phyloP scores from a whole-genome alignment of 2,329 filamentous ascomycete genomes.

The Penicillium palitans region DNA sequence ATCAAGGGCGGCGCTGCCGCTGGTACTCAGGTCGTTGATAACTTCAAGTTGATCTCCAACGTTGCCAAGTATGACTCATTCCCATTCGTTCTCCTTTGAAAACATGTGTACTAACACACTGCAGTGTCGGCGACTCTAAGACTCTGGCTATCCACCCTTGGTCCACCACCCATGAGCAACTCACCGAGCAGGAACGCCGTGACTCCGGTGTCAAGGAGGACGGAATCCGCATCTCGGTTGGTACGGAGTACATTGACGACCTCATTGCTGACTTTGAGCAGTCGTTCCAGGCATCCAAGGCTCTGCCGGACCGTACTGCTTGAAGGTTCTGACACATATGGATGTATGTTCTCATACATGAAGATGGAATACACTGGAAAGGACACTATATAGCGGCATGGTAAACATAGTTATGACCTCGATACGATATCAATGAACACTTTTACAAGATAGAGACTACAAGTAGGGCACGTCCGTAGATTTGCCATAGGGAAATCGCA shows the following conservation, averaged over 20 bases:
- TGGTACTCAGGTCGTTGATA: conserved; percentile 85
- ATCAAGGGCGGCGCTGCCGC: conserved; percentile 84
- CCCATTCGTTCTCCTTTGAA: neutral
- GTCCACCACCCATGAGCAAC: conserved; percentile 92
- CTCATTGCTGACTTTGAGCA: conserved; percentile 96
- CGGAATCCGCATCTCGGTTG: conserved; percentile 91
- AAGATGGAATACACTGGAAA: neutral
- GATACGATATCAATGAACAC: conserved; percentile 1
- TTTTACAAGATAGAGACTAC: neutral
- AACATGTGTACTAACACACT: conserved; percentile 1
- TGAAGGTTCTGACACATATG: conserved; percentile 56
- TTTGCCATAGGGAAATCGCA: neutral
- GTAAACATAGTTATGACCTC: neutral
- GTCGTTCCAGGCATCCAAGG: conserved; percentile 65
- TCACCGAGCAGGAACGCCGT: conserved; percentile 76
- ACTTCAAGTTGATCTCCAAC: conserved; percentile 93
- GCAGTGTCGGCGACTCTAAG: conserved; percentile 83
- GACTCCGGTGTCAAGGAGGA: conserved; percentile 83
- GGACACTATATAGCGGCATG: neutral
- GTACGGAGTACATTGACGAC: conserved; percentile 95
- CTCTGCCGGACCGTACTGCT: conserved; percentile 38
- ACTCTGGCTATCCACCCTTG: conserved; percentile 93
- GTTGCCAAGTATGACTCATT: conserved; percentile 68
- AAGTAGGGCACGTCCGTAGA: neutral
- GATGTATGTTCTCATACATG: neutral